phyloP scores from a whole-genome alignment of 176 grass and related monocot species.

The Triticum monococcum region DNA sequence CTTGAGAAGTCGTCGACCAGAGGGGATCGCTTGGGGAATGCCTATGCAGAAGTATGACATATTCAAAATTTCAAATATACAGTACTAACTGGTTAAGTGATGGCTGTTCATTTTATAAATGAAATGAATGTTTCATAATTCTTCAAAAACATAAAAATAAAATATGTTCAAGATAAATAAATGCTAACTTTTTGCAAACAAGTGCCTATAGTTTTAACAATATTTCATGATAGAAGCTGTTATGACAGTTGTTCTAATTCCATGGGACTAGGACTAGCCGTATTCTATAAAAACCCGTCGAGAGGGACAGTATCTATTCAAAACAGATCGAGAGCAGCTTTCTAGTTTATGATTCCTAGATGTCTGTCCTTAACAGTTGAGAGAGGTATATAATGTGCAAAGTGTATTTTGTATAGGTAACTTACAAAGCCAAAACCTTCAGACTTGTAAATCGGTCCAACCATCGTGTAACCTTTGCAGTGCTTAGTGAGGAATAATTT shows the following conservation, averaged over 20 bases:
- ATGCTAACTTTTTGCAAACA: not conserved
- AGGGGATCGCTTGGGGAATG: constrained; percentile 32
- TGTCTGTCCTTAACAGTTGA: not conserved
- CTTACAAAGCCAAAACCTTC: constrained; percentile 65
- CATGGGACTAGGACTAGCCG: no score
- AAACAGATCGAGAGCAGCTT: not conserved
- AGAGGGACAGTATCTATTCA: no score
- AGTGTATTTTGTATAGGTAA: not conserved
- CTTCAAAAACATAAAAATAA: no score
- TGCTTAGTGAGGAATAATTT: constrained; percentile 49
- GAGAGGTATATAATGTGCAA: not conserved
- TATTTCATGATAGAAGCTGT: not conserved
- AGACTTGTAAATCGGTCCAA: constrained; percentile 67
- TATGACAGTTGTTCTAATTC: no score
- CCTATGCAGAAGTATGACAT: constrained; percentile 16
- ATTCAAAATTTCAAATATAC: not conserved
- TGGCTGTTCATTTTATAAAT: no score
- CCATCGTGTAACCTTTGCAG: constrained; percentile 50
- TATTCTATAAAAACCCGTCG: no score
- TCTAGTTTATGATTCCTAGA: not conserved
- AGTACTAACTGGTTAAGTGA: not conserved
- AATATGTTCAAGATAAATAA: no score
- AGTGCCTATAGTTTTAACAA: not conserved
- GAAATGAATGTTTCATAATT: no score
- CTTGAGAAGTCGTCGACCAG: constrained; percentile 46